Conservation (phyloP, 345 rosid species). For the Camelina laxa region DNA sequence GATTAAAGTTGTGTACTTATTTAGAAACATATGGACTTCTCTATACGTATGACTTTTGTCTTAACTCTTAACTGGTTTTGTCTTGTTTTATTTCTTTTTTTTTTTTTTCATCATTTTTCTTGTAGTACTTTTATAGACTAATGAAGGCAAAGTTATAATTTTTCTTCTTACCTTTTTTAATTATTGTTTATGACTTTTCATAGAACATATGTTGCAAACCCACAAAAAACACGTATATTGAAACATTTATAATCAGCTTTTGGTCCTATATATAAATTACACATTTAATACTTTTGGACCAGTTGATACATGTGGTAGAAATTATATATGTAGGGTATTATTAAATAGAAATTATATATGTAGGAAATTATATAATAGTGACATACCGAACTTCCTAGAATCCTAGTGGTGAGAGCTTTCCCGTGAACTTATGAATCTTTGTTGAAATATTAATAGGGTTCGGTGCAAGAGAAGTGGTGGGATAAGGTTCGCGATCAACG, state of each 20-base stretch:
- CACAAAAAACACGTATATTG: not conserved
- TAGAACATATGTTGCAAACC: not conserved
- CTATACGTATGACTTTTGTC: not conserved
- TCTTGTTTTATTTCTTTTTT: not conserved
- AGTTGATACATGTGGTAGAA: conserved; percentile 37
- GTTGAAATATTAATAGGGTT: conserved; percentile 46
- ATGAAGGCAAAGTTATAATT: not conserved
- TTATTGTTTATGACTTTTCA: conserved; percentile 3
- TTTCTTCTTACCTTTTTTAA: not conserved
- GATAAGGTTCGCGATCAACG: conserved; percentile 72
- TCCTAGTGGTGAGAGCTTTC: conserved; percentile 4
- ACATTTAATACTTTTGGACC: conserved; percentile 35
- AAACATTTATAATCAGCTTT: conserved; percentile 7
- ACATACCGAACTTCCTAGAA: not conserved
- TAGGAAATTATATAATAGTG: conserved; percentile 9
- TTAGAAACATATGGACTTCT: not conserved
- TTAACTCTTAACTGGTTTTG: not conserved
- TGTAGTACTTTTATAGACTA: not conserved
- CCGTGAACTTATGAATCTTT: not conserved
- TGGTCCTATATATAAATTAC: conserved; percentile 23
- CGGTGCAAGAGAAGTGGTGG: conserved; percentile 74
- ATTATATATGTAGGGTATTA: conserved; percentile 14
- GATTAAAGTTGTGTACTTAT: not conserved
- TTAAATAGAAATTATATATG: conserved; percentile 8
- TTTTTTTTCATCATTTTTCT: not conserved